A percentile compares a stretch with the other conserved stretches of the same genome.
Conservation (phyloP, 2,329 filamentous ascomycete species). For the Cadophora malorum region DNA sequence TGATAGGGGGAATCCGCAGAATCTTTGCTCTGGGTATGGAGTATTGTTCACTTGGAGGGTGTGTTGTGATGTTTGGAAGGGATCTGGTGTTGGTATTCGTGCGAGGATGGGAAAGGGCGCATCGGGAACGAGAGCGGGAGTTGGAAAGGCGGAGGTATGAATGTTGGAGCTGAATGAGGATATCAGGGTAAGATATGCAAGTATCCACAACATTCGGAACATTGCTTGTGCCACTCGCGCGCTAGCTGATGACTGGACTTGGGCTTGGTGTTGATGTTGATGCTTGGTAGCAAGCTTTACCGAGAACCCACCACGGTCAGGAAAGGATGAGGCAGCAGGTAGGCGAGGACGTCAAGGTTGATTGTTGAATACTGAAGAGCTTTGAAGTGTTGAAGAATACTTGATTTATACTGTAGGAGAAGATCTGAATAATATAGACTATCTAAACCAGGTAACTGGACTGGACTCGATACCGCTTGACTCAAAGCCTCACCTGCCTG, state of each 20-base stretch:
- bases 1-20: neutral
- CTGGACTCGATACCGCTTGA: neutral
- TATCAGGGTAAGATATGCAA: neutral
- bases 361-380: neutral
- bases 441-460: neutral
- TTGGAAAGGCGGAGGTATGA: neutral
- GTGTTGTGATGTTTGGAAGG: neutral
- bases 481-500: neutral
- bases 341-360: neutral
- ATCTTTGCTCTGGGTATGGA: neutral
- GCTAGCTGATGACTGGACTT: too few relatives aligned
- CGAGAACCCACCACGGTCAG: neutral
- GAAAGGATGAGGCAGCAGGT: neutral
- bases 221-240: neutral
- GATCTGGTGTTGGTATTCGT: neutral
- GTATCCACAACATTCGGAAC: neutral
- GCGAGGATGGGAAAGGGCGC: neutral
- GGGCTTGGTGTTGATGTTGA: too few relatives aligned
- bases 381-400: neutral
- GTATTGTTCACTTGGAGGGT: neutral
- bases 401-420: neutral
- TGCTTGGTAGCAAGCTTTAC: neutral
- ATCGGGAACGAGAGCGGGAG: neutral
- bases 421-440: neutral
- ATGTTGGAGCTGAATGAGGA: neutral